These are phyloP conservation scores for Daldinia sp. DNA, from an alignment of 2,329 filamentous ascomycete species.

Conservation along the genomic window DNA sequence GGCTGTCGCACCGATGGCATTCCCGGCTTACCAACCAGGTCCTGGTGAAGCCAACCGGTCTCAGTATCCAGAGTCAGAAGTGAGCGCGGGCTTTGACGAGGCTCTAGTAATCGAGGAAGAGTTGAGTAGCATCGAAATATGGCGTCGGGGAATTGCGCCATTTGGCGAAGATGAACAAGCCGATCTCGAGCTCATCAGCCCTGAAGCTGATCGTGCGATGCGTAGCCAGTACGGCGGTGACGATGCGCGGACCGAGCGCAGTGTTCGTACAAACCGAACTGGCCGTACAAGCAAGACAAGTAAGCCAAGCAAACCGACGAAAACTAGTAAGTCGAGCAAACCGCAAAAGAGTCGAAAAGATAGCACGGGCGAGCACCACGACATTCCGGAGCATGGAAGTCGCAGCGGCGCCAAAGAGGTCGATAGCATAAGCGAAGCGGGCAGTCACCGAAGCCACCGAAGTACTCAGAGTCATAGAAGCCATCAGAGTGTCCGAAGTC, in stretches of 20 bases:
- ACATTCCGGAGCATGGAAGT: constrained; percentile 44
- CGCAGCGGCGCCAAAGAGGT: constrained; percentile 46
- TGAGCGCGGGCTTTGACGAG: constrained; percentile 61
- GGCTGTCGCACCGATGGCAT: constrained; percentile 50
- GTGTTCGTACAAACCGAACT: constrained; percentile 49
- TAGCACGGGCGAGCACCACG: constrained; percentile 29
- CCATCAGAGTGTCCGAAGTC: constrained; percentile 47
- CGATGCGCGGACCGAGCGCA: constrained; percentile 51
- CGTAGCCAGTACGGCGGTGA: constrained; percentile 57
- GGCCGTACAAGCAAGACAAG: constrained; percentile 45
- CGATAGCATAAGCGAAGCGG: constrained; percentile 54
- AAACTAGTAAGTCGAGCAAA: constrained; percentile 45
- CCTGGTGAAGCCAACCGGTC: constrained; percentile 19
- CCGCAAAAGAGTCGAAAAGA: constrained; percentile 41
- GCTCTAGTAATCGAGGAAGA: constrained; percentile 69
- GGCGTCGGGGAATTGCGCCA: constrained; percentile 68
- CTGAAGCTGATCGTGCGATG: constrained; percentile 63
- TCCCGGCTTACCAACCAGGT: constrained; percentile 42
- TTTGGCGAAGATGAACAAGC: constrained; percentile 61
- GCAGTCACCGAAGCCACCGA: constrained; percentile 50
- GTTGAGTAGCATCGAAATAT: constrained; percentile 68
- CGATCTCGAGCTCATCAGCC: constrained; percentile 69
- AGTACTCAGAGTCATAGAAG: constrained; percentile 48
- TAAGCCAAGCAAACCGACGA: constrained; percentile 51
- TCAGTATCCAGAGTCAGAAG: constrained; percentile 46